Percentiles rank a stretch among this genome's conserved stretches.
Evolutionary conservation across 805 yeast species (phyloP).

Genomic region (Naumovozyma baii): DNA sequence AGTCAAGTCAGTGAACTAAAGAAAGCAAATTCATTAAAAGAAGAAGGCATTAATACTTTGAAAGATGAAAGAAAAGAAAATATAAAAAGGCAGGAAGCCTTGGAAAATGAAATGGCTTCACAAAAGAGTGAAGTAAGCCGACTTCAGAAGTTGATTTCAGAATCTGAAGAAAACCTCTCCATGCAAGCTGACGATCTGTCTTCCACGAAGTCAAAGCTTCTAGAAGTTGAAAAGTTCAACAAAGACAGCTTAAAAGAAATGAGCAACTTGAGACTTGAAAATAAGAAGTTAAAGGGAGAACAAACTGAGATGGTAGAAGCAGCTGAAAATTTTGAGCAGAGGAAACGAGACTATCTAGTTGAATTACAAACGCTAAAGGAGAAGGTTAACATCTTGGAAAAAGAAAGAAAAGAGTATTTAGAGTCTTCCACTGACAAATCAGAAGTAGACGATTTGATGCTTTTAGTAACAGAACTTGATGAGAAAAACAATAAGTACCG

Average conservation of each 20-base stretch:
- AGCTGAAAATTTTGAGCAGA: no score
- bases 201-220: conserved; percentile 1
- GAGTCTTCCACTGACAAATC: conserved; percentile 11
- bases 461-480: conserved; percentile 68
- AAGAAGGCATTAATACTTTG: neutral
- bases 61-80: neutral
- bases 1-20: neutral
- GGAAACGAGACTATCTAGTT: neutral
- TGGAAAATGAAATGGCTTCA: neutral
- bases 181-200: conserved; percentile 2
- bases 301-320: neutral
- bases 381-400: conserved; percentile 6
- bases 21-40: neutral
- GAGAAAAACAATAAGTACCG: conserved; percentile 55
- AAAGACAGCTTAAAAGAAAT: neutral
- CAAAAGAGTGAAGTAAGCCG: neutral
- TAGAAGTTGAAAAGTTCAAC: neutral
- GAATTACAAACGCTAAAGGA: conserved; percentile 2
- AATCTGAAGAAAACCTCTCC: conserved; percentile 1
- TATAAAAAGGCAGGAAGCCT: neutral
- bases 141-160: neutral
- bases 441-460: conserved; percentile 56
- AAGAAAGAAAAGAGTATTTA: conserved; percentile 6
- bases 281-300: neutral
- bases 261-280: neutral